Base-by-base conservation (phyloP, 192 early-diverging fungal species). In the Rhizophlyctis rosea region DNA sequence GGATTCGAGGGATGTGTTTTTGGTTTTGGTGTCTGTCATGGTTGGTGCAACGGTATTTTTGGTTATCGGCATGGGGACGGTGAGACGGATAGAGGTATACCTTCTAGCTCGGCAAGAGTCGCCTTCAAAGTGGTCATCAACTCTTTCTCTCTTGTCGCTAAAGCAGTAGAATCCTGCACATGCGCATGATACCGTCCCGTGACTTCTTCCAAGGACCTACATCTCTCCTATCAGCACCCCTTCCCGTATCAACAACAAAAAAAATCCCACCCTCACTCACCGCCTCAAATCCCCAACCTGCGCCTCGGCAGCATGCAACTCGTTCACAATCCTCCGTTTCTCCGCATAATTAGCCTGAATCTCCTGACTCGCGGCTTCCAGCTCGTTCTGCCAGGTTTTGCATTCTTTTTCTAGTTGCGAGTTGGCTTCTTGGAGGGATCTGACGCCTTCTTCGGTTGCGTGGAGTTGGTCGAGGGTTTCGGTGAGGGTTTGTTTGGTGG, bases 131-230 rank as follows among this genome's bases (percentile, higher is more conserved):
- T 61, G 9, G 66, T 59, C 14, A 81, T 48, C 36, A 76, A 47
- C 47, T 76, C 69, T 21, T 65, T 57, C 53, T 81, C 80, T 16
- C 80, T 24, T 3, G 32, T 29, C 11, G 72, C 68, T 2, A 68
- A 24, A 0, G 44, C 23, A 24, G 59, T 30, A 3, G 80, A 23
- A 25, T 81, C 80, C 24, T 51, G 52, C 5, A 81, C 62, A 47
- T 68, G 64, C 7, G 56, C 53, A 30, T 74, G 73, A 48, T 81
- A 78, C 54, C 72, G 53, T 21, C 57, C 50, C 9, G 76, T 70
- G 24, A 81, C 29, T 35, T 78, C 66, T 39, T 71, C 69, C 35
- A 80, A 44, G 7, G 69, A 56, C 18, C 68, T 69, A 30, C 39
- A 44, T 13, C 39, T 44, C 18, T 44, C 39, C 7, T 13, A 44